phyloP scores from a whole-genome alignment of 768 basidiomycete genomes.

The Naematelia aurantialba region DNA sequence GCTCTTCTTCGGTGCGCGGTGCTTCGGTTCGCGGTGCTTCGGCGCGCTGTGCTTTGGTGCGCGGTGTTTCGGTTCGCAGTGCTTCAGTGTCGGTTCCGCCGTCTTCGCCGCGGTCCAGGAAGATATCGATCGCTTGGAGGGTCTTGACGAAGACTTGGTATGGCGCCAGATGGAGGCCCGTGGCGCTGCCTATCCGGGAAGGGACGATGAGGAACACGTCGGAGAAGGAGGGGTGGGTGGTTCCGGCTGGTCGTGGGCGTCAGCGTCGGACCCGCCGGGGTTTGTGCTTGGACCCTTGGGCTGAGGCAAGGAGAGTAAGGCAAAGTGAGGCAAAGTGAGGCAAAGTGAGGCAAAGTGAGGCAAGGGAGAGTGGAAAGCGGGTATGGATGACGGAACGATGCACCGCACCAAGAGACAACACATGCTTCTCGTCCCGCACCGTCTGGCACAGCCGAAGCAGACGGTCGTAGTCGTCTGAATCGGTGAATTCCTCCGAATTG shows the following conservation, averaged over 20 bases:
- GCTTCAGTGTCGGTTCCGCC: no score
- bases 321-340: no score
- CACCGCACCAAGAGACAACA: conserved; percentile 1
- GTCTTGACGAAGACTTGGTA: conserved; percentile 2
- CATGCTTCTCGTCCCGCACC: conserved; percentile 8
- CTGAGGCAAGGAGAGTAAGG: no score
- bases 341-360: no score
- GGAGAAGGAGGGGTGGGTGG: conserved; percentile 16
- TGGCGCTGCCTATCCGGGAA: neutral
- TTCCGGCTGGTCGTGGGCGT: conserved; percentile 4
- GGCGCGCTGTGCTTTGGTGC: no score
- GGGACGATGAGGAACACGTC: conserved; percentile 21
- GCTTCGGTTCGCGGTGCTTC: no score
- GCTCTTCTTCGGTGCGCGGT: no score
- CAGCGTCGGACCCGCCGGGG: neutral
- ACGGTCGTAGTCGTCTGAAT: conserved; percentile 11
- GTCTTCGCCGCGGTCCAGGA: no score
- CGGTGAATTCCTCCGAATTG: conserved; percentile 17
- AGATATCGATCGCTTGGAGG: neutral
- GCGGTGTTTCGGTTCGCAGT: no score
- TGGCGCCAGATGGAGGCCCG: neutral
- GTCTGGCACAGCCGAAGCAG: conserved; percentile 9
- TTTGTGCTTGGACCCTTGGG: no score
- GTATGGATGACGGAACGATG: no score
- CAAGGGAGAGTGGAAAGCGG: no score